Evolutionary conservation across 306 rosid species (phyloP).

Genomic region (barrel medic (Medicago truncatula)): DNA sequence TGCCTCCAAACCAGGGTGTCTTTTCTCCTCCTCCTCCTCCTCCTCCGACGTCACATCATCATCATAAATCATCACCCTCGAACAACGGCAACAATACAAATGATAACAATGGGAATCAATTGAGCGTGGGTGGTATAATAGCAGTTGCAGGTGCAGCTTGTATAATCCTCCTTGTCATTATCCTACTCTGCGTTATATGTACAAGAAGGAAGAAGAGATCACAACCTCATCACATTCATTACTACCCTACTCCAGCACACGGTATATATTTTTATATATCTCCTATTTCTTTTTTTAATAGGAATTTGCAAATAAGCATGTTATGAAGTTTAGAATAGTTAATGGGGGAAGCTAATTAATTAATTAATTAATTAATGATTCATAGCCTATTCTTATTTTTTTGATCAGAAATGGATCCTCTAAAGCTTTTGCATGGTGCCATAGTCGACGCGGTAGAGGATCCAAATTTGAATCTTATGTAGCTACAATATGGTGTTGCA

Average conservation of each 20-base stretch:
- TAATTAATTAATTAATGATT: too few species aligned
- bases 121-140: constrained; percentile 43
- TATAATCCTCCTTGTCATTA: constrained; percentile 49
- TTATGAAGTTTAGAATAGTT: background rate
- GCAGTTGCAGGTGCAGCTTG: constrained; percentile 63
- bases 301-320: background rate
- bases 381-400: too few species aligned
- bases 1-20: background rate
- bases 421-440: too few species aligned
- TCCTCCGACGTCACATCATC: constrained; percentile 50
- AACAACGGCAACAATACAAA: background rate
- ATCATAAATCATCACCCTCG: constrained; percentile 30
- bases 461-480: too few species aligned
- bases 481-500: too few species aligned
- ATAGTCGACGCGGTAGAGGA: too few species aligned
- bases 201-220: constrained; percentile 53
- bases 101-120: background rate
- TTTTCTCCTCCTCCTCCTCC: constrained; percentile 54
- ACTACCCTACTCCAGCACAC: constrained; percentile 9
- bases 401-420: too few species aligned
- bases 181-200: constrained; percentile 40
- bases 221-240: constrained; percentile 25
- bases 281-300: background rate
- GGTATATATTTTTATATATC: background rate
- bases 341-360: too few species aligned